Base-by-base conservation (phyloP, 2,329 filamentous ascomycete genomes). In the Fusarium nurragi region DNA sequence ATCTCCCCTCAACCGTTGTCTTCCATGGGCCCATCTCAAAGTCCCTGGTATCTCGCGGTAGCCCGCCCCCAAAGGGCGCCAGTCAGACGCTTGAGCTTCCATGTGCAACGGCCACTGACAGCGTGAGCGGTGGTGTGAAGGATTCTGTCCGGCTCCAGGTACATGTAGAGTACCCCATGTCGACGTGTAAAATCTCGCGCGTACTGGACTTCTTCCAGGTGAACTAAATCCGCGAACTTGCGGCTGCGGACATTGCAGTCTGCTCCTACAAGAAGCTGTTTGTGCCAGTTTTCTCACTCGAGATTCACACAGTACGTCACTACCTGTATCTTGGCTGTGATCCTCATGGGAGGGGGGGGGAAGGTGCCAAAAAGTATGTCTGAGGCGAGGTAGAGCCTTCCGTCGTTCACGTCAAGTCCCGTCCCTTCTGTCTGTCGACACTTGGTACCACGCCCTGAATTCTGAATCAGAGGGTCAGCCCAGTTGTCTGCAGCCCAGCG, bases 41-140 rank as follows among this genome's bases (percentile, higher is more conserved):
- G 57, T 41, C 58, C 62, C 62, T 52, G 43, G 63, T 46, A 38
- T 45, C 52, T 61, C 52, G 53, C 39, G 44, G 50, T 66, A 54
- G 61, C 49, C 64, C 52, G 64, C 64, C 54, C 62, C 62, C 65
- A 67, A 68, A 66, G 66, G 70, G 67, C 52, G 60, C 55, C 47
- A 59, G 60, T 62, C 55, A 66, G 54, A 53, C 41, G 63, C 52
- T 65, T 60, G 65, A 56, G 57, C 63, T 69, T 67, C 56, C 60
- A 70, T 47, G 54, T 65, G 66, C 68, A 70, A 70, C 68, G 64
- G 61, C 39, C 60, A 64, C 39, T 46, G 60, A 60, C 43, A 52
- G 54, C 47, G 34, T 49, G 48, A 64, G 43, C 46, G 38, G 59
- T 60, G 48, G 54, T 59, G 54, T 54, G 54, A 54, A 60, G 60